Conservation (phyloP, 2,329 filamentous ascomycete genomes). For the Dactylonectria macrodidyma region DNA sequence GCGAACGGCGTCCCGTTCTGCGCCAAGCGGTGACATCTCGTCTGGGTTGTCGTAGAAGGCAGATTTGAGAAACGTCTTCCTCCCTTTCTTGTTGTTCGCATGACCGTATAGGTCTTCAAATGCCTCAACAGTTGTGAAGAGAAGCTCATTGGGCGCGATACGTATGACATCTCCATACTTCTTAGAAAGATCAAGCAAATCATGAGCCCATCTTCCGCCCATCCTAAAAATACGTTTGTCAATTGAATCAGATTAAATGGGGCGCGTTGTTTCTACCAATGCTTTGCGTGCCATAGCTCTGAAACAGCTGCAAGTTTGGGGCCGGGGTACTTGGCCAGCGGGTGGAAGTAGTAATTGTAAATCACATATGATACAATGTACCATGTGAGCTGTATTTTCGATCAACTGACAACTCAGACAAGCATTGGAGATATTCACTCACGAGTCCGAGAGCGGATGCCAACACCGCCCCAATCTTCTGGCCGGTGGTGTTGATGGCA, state of each 20-base stretch:
- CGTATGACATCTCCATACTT: conserved; percentile 22
- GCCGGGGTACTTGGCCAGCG: conserved; percentile 11
- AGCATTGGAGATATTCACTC: neutral
- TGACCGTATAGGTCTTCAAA: conserved; percentile 20
- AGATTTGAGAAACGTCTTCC: conserved; percentile 11
- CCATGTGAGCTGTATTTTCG: neutral
- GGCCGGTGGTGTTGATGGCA: no score
- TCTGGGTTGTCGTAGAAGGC: conserved; percentile 21
- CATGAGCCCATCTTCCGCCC: neutral
- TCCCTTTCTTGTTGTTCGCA: conserved; percentile 12
- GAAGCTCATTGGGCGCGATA: conserved; percentile 23
- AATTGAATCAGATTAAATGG: neutral
- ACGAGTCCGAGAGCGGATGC: neutral
- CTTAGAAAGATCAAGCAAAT: neutral
- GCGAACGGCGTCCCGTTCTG: neutral
- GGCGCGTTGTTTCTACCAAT: neutral
- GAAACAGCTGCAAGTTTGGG: conserved; percentile 18
- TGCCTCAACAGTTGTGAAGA: conserved; percentile 10
- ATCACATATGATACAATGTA: neutral
- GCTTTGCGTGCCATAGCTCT: conserved; percentile 17
- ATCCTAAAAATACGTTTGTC: neutral
- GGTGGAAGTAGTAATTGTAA: conserved; percentile 21
- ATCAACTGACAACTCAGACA: neutral
- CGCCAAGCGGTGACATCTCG: neutral
- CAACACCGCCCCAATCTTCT: no score